These are phyloP conservation scores for Fonsecaea pedrosoi DNA, from an alignment of 2,329 filamentous ascomycete species.

Conservation along the genomic window DNA sequence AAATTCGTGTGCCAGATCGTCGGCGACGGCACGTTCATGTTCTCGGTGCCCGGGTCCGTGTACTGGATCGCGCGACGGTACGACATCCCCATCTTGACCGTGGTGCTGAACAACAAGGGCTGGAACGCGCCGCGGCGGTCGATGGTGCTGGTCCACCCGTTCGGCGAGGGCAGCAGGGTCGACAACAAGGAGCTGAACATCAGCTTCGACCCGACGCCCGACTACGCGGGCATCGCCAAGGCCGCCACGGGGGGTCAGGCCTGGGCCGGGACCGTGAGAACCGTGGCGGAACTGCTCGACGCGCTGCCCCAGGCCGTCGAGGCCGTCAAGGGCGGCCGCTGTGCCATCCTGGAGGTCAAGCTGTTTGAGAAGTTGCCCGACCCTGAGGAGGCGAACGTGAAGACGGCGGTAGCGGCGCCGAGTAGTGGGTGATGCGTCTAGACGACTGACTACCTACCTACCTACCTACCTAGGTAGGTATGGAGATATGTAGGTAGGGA, in stretches of 20 bases:
- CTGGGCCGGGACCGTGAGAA: slow-evolving; percentile 66
- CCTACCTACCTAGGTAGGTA: neutral
- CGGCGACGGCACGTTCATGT: slow-evolving; percentile 72
- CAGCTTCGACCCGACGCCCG: slow-evolving; percentile 68
- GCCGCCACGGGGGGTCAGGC: slow-evolving; percentile 66
- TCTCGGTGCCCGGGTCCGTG: slow-evolving; percentile 68
- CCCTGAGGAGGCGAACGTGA: neutral
- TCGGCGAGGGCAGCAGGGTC: slow-evolving; percentile 66
- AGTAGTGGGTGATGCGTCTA: slow-evolving; percentile 6
- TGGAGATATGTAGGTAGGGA: no score
- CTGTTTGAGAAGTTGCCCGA: slow-evolving; percentile 19
- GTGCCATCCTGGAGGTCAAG: slow-evolving; percentile 65
- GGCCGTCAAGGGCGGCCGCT: slow-evolving; percentile 61
- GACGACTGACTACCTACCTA: neutral
- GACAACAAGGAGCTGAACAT: slow-evolving; percentile 71
- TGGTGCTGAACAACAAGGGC: slow-evolving; percentile 73
- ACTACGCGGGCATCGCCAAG: slow-evolving; percentile 72
- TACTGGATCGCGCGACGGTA: slow-evolving; percentile 74
- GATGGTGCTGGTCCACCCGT: slow-evolving; percentile 69
- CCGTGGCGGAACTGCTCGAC: slow-evolving; percentile 61
- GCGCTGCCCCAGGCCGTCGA: slow-evolving; percentile 65
- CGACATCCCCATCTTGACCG: slow-evolving; percentile 69
- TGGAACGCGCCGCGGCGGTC: slow-evolving; percentile 71
- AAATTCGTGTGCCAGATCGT: slow-evolving; percentile 70
- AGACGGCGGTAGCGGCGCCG: slow-evolving; percentile 3